phyloP scores from a whole-genome alignment of 2,329 filamentous ascomycete species.

The Pestalotiopsis sp. region DNA sequence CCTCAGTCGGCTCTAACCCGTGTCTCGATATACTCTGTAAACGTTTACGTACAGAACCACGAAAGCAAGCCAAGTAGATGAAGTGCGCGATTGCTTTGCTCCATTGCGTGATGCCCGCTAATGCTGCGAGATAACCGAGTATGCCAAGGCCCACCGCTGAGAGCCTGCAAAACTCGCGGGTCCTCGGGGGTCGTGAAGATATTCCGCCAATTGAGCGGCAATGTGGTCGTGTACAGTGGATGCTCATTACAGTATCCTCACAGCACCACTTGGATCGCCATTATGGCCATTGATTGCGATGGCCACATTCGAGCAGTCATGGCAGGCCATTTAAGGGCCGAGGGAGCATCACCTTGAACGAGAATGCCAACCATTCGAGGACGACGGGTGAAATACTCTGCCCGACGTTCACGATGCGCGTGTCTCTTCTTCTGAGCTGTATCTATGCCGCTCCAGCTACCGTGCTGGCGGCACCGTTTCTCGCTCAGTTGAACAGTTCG shows the following conservation, averaged over 20 bases:
- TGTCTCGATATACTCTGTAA: no score
- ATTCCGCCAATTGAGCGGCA: slow-evolving; percentile 7
- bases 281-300: neutral
- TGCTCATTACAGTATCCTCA: slow-evolving; percentile 2
- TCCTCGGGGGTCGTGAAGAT: neutral
- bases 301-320: neutral
- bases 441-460: neutral
- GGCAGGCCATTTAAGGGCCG: neutral
- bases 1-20: no score
- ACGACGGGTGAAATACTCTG: neutral
- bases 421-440: neutral
- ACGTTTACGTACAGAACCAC: no score
- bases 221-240: neutral
- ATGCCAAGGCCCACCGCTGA: neutral
- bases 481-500: slow-evolving; percentile 27
- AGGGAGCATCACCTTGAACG: neutral
- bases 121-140: neutral
- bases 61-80: no score
- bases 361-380: no score
- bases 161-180: neutral
- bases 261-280: slow-evolving; percentile 1
- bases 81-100: neutral
- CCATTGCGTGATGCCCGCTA: slow-evolving; percentile 1
- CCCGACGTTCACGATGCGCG: neutral
- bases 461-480: slow-evolving; percentile 19